A percentile compares a stretch with the other conserved stretches of the same genome.
phyloP scores from a whole-genome alignment of 345 rosid genomes.

The Angophora floribunda region DNA sequence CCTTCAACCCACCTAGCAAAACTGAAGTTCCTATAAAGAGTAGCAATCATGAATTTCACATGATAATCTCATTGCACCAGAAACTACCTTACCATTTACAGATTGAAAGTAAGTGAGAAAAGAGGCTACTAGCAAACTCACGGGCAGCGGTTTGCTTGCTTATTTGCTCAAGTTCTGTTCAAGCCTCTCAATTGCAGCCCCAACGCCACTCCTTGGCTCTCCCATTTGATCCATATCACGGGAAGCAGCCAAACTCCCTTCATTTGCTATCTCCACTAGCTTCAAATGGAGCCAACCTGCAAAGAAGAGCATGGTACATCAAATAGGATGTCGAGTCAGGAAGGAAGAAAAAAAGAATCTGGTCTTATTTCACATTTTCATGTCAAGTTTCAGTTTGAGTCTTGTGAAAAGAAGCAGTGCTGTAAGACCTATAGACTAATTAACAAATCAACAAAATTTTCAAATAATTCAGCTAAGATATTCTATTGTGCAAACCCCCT shows the following conservation, averaged over 20 bases:
- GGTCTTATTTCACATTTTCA: neutral
- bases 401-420: neutral
- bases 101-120: neutral
- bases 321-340: neutral
- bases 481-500: no score
- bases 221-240: conserved; percentile 9
- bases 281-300: conserved; percentile 86
- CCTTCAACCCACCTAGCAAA: neutral
- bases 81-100: neutral
- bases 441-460: neutral
- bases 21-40: neutral
- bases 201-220: conserved; percentile 50
- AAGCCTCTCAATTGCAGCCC: conserved; percentile 75
- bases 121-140: neutral
- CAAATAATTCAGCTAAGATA: no score
- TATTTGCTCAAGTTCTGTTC: conserved; percentile 49
- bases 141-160: neutral
- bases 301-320: neutral
- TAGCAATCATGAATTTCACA: neutral
- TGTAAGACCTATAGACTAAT: neutral
- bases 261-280: conserved; percentile 76
- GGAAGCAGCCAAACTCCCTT: conserved; percentile 22
- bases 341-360: neutral
- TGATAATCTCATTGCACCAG: neutral
- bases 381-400: neutral